Percentiles rank a stretch among this genome's conserved stretches.
Evolutionary conservation across 2,329 filamentous ascomycete genomes (phyloP).

Genomic region (Aspergillus quadricinctus): DNA sequence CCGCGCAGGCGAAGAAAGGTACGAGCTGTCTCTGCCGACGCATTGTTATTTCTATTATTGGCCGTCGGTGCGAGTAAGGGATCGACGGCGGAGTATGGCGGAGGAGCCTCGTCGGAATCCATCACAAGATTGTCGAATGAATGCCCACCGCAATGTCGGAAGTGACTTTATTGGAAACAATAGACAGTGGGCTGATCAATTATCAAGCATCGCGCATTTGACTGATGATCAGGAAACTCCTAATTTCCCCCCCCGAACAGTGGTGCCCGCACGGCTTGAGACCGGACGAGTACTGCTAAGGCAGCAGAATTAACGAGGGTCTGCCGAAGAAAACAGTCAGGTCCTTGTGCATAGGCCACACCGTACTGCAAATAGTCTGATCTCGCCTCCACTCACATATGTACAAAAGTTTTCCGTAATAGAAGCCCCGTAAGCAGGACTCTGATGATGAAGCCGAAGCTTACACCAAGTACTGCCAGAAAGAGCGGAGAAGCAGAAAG

Average conservation of each 20-base stretch:
- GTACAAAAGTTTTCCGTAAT: neutral
- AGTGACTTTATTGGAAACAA: neutral
- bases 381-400: neutral
- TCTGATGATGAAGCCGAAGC: neutral
- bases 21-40: constrained; percentile 8
- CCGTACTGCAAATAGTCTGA: neutral
- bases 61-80: constrained; percentile 26
- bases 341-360: neutral
- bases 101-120: constrained; percentile 38
- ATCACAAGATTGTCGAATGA: constrained; percentile 16
- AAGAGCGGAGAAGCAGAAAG: constrained; percentile 2
- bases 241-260: neutral
- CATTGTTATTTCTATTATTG: constrained; percentile 15
- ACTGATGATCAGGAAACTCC: neutral
- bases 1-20: constrained; percentile 16
- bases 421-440: neutral
- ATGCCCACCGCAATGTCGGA: neutral
- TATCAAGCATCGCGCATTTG: constrained; percentile 14
- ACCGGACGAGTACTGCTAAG: constrained; percentile 14
- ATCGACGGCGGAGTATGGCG: constrained; percentile 40
- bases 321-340: neutral
- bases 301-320: constrained; percentile 28
- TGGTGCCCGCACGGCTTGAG: neutral
- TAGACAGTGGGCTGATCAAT: constrained; percentile 5
- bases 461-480: neutral